Base-by-base conservation (phyloP, 2,329 filamentous ascomycete species). In the Epichloe typhina region DNA sequence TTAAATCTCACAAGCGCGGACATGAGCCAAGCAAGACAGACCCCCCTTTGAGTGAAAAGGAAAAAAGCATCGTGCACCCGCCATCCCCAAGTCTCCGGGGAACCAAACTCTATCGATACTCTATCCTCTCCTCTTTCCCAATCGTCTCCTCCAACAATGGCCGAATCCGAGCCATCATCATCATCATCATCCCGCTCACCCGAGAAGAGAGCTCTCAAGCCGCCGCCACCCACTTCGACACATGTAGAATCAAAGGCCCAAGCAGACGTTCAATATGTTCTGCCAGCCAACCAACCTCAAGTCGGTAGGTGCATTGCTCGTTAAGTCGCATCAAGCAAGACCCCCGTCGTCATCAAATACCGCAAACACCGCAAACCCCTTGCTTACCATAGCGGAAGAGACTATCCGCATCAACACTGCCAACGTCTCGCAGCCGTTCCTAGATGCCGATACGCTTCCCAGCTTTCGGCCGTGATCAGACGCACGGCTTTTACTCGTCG, bases 351-450 rank as follows among this genome's bases (percentile, higher is more conserved):
- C 39, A 21, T 12, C 33, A 21, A 8, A 7, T 11, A 5, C 31
- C 7, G 17, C 2, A 36, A 33, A 23, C 5, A 9, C 31, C 3
- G 17, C 2, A 36, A 33, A 8, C 23, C 23, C 23, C 23, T 26
- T 8, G 23, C 38, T 40, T 8, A 40, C 38, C 38, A 40, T 41
- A 12, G 26, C 23, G 1, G 7, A 42, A 67, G 64, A 61, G 19
- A 50, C 54, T 38, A 33, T 61, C 5, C 57, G 52, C 26, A 59
- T 68, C 52, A 60, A 64, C 47, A 62, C 59, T 15, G 50, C 56
- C 6, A 56, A 58, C 9, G 57, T 61, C 17, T 52, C 63, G 8
- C 66, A 69, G 50, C 66, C 66, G 4, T 68, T 69, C 41, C 55
- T 69, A 7, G 61, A 69, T 39, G 64, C 63, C 9, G 54, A 57